A percentile compares a stretch with the other conserved stretches of the same genome.
phyloP scores from a whole-genome alignment of 2,329 filamentous ascomycete species.

The Fusarium sp. region DNA sequence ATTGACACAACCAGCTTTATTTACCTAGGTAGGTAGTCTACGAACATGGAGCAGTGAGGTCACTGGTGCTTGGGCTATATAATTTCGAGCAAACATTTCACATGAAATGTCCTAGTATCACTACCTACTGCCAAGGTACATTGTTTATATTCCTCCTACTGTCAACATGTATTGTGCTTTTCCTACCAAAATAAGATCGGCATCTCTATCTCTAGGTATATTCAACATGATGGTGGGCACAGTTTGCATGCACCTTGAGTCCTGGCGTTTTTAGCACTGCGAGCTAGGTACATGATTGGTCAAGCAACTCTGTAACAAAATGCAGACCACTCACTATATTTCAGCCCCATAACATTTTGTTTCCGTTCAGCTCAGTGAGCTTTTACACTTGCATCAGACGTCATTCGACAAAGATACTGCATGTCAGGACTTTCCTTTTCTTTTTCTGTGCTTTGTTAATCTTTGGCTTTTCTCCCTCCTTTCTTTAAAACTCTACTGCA shows the following conservation, averaged over 20 bases:
- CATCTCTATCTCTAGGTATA: background rate
- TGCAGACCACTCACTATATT: background rate
- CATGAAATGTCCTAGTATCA: background rate
- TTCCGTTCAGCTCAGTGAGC: background rate
- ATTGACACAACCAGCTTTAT: background rate
- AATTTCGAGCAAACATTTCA: background rate
- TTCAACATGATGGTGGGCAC: background rate
- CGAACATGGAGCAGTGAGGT: background rate
- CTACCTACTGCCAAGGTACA: background rate
- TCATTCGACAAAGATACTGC: background rate
- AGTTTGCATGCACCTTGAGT: background rate
- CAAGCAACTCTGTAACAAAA: background rate
- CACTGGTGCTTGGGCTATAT: background rate
- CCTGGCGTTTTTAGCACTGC: background rate
- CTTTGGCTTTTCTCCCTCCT: background rate
- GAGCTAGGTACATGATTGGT: background rate
- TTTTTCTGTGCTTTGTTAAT: background rate
- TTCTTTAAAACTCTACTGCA: background rate
- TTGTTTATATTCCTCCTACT: background rate
- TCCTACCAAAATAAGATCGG: background rate
- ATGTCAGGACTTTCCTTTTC: background rate
- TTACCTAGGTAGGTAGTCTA: background rate
- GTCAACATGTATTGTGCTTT: background rate
- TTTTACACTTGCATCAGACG: slow-evolving; percentile 1
- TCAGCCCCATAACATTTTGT: background rate